Base-by-base conservation (phyloP, 768 basidiomycete species). In the Podaxis carcinomalis region DNA sequence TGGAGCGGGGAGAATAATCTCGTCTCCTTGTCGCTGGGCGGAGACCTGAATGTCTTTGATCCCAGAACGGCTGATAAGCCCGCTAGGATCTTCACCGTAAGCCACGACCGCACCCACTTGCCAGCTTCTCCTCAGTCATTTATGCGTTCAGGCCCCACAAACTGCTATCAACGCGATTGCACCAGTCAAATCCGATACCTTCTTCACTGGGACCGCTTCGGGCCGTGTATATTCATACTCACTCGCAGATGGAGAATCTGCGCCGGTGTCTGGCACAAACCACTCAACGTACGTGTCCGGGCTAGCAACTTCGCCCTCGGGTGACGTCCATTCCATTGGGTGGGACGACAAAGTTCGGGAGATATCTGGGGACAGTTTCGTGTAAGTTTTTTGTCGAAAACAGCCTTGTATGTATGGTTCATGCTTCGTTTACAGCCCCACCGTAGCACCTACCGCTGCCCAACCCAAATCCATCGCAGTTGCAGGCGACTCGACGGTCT, bases 11-110 rank as follows among this genome's bases (percentile, higher is more conserved):
- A 83, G 35, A 80, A 80, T 56, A 81, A 85, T 60, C 84, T 97
- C 56, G 86, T 93, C 39, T 95, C 93, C 3, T 76, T 98, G 27
- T 94, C 93, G 0, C 75, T 96, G 65, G 86, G 84, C 0, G 94
- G 95, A 13, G 83, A 86, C 58, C 77, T 98, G 57, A 92, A 89
- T 66, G 70, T 96, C 14, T 85, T 96, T 69, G 95, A 98, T 70
- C 82, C 83, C 25, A 81, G 94, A 47, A 77, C 76, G 7, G 82
- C 82, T 1, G 80, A 81, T 60, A 85, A 85, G 67, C 85, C 86
- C 7, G 73, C 83, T 2, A 83, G 83, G 16, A 70, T 90, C 10
- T 73, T 93, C 54, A 79, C 80, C 62, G 93, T 89, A 51, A 27
- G 44, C 19, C 21, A 2, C 32, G 32, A 2, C 28, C 9, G 1